Evolutionary conservation across 23 red algal genomes (phyloP), one percentile per base, ranked within the genome.

Genomic region (Cyanidioschyzon merolae): DNA sequence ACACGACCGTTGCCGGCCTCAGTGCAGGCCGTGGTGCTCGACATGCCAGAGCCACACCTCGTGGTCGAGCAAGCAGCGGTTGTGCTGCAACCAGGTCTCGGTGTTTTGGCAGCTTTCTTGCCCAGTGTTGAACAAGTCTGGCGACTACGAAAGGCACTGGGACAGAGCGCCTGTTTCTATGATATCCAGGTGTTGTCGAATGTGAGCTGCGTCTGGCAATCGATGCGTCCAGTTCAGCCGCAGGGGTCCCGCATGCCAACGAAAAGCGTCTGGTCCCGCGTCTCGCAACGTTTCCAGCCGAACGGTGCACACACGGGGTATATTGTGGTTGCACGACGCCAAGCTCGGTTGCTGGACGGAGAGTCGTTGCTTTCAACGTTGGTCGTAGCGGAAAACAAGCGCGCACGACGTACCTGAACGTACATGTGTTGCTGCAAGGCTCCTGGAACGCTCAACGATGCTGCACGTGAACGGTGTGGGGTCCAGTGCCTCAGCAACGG

Each of bases 101-200:
- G 94, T 17, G 30, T 71, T 1, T 40, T 98, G 25, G 83, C 79
- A 58, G 58, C 59, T 2, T 98, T 92, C 71, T 86, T 84, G 37
- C 94, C 94, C 25, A 91, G 94, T 68, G 67, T 98, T 1, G 94
- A 98, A 77, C 94, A 98, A 63, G 94, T 98, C 37, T 54, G 75
- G 16, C 82, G 79, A 16, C n/a, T 71, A 27, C 32, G 12, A 35
- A 35, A 25, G 16, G 63, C 63, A 3, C 21, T 71, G 2, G n/a
- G 3, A 7, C n/a, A 27, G 63, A 32, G 63, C 32, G 7, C 7
- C 7, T 7, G 12, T 7, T 71, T 71, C 30, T 71, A 71, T 32
- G 63, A 27, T 3, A 71, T 25, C 12, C 21, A 35, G 7, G 63
- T 71, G 29, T 35, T 3, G 63, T 32, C 63, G 29, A 25, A 32